Conservation (phyloP, 768 basidiomycete genomes). For the Macrocybe gigantea region DNA sequence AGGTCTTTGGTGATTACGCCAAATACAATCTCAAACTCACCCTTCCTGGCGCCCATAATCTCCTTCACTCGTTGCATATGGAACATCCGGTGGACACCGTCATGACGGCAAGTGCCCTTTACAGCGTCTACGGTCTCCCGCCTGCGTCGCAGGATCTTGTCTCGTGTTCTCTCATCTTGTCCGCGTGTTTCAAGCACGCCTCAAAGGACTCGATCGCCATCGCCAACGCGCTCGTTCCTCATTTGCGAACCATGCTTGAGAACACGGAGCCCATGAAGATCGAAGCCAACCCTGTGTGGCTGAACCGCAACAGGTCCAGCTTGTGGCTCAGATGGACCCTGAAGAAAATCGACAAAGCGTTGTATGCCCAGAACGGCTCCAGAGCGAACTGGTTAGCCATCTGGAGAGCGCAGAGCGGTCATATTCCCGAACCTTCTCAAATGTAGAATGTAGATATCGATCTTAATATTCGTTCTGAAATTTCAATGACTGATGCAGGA, state of each 20-base stretch:
- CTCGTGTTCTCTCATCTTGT: slow-evolving; percentile 49
- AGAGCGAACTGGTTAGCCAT: slow-evolving; percentile 28
- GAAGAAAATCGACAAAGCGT: slow-evolving; percentile 20
- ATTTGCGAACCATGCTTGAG: slow-evolving; percentile 27
- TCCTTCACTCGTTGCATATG: slow-evolving; percentile 51
- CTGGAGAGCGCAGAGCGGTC: slow-evolving; percentile 14
- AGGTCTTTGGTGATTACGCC: slow-evolving; percentile 55
- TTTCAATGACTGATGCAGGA: too few relatives aligned
- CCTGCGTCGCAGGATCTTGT: slow-evolving; percentile 49
- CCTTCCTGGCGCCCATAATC: slow-evolving; percentile 43
- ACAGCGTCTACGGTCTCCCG: slow-evolving; percentile 47
- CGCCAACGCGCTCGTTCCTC: slow-evolving; percentile 35
- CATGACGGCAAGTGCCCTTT: slow-evolving; percentile 48
- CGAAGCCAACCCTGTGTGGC: neutral
- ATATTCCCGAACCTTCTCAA: slow-evolving; percentile 1
- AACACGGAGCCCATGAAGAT: slow-evolving; percentile 6
- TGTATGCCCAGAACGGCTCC: slow-evolving; percentile 11
- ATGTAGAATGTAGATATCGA: neutral
- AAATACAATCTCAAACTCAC: slow-evolving; percentile 55
- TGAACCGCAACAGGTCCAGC: slow-evolving; percentile 10
- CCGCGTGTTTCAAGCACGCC: slow-evolving; percentile 46
- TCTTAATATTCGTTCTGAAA: too few relatives aligned
- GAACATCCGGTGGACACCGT: slow-evolving; percentile 40
- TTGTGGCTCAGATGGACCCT: slow-evolving; percentile 24
- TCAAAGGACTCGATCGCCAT: slow-evolving; percentile 32